Evolutionary conservation across 306 rosid genomes (phyloP).

Genomic region (Fragaria iinumae): DNA sequence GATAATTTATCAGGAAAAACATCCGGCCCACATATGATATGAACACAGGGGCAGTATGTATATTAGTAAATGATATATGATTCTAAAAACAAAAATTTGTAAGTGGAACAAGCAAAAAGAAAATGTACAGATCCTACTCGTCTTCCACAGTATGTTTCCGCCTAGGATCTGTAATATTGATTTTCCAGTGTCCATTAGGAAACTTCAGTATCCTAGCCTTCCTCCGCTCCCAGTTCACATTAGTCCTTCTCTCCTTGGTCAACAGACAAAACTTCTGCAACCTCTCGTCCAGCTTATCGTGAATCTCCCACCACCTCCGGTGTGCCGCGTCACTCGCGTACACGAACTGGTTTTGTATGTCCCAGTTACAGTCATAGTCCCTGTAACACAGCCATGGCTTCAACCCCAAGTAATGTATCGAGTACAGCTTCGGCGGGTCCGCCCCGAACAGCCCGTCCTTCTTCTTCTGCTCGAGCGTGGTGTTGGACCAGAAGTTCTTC

Average conservation of each 20-base stretch:
- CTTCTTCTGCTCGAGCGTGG: conserved; percentile 48
- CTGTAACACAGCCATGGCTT: conserved; percentile 94
- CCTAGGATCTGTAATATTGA: conserved; percentile 78
- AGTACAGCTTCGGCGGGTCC: conserved; percentile 67
- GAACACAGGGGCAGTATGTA: neutral
- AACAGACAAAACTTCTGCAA: conserved; percentile 63
- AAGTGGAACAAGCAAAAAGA: neutral
- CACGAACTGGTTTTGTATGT: conserved; percentile 52
- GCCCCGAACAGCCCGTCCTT: conserved; percentile 71
- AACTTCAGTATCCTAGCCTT: conserved; percentile 43
- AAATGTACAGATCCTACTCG: neutral
- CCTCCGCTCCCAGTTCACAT: conserved; percentile 79
- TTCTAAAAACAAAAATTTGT: neutral
- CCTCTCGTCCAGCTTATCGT: conserved; percentile 54
- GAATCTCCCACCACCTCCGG: conserved; percentile 71
- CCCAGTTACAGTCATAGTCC: conserved; percentile 95
- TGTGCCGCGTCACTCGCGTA: conserved; percentile 96
- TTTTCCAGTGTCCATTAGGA: conserved; percentile 64
- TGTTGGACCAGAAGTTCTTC: conserved; percentile 91
- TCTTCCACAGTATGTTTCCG: conserved; percentile 41
- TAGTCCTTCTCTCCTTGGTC: conserved; percentile 54
- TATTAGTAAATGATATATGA: no score
- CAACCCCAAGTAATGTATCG: conserved; percentile 75
- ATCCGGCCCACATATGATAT: neutral
- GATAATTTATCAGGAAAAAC: neutral